Evolutionary conservation across 2,329 filamentous ascomycete genomes (phyloP).

Genomic region (Penicillium sp.): DNA sequence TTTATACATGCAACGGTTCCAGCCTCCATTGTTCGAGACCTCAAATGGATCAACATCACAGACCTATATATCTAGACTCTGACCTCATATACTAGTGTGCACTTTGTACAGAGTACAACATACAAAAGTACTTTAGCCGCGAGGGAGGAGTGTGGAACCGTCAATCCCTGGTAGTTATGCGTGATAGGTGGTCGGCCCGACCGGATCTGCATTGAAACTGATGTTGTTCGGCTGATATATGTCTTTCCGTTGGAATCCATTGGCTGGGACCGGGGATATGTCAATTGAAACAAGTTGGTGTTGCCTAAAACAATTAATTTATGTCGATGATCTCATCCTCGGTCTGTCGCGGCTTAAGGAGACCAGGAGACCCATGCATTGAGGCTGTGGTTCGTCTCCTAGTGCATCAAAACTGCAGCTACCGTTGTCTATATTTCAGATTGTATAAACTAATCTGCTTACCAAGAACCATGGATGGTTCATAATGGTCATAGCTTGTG

Average conservation of each 20-base stretch:
- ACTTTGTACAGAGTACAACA: background rate
- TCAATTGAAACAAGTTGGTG: background rate
- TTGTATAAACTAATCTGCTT: background rate
- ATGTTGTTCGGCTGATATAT: background rate
- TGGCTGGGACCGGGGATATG: background rate
- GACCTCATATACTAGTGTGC: background rate
- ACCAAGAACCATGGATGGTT: background rate
- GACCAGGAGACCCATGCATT: background rate
- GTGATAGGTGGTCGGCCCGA: background rate
- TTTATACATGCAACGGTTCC: too few relatives aligned
- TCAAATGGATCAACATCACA: background rate
- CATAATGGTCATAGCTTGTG: background rate
- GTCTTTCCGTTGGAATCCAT: background rate
- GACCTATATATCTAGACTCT: background rate
- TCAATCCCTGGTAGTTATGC: too few relatives aligned
- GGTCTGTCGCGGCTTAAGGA: background rate
- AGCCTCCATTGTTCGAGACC: background rate
- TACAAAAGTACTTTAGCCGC: background rate
- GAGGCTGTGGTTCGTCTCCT: background rate
- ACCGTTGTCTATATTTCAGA: background rate
- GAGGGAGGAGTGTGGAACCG: background rate
- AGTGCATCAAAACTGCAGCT: background rate
- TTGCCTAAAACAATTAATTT: background rate
- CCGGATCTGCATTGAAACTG: background rate
- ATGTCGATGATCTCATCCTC: background rate